Conservation (phyloP, 495 filamentous ascomycete genomes). For the Beverwykella pulmonaria region DNA sequence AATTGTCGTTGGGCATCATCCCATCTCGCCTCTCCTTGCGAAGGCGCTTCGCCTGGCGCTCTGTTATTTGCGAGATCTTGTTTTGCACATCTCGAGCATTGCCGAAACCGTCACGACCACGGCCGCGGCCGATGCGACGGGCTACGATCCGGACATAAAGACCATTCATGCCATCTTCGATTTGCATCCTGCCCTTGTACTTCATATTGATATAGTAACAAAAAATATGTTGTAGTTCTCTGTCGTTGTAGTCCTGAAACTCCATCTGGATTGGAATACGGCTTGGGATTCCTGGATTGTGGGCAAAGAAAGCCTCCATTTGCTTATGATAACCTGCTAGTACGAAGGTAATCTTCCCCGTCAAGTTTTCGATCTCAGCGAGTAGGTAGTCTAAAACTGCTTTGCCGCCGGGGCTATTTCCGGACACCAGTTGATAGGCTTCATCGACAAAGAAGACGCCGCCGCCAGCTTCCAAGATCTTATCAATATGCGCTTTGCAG, state of each 20-base stretch:
- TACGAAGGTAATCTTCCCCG: slow-evolving; percentile 75
- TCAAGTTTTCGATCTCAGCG: slow-evolving; percentile 72
- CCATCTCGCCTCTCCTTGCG: slow-evolving; percentile 45
- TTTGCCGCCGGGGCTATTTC: slow-evolving; percentile 52
- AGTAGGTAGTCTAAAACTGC: slow-evolving; percentile 75
- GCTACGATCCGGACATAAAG: slow-evolving; percentile 66
- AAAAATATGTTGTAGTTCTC: slow-evolving; percentile 63
- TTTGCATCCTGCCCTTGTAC: slow-evolving; percentile 57
- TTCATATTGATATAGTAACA: slow-evolving; percentile 51
- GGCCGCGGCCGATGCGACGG: slow-evolving; percentile 44
- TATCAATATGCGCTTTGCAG: slow-evolving; percentile 62
- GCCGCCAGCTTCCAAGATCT: slow-evolving; percentile 58
- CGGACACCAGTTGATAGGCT: slow-evolving; percentile 66
- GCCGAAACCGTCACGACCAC: slow-evolving; percentile 69
- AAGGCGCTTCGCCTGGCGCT: slow-evolving; percentile 63
- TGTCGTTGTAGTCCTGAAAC: slow-evolving; percentile 71
- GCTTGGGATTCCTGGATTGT: slow-evolving; percentile 75
- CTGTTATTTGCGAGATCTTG: slow-evolving; percentile 53
- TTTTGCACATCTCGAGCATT: slow-evolving; percentile 74
- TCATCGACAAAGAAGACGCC: slow-evolving; percentile 75
- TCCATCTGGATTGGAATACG: slow-evolving; percentile 67
- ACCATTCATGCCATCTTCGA: slow-evolving; percentile 62
- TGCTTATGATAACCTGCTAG: slow-evolving; percentile 75
- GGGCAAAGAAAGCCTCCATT: slow-evolving; percentile 80
- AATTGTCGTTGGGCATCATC: slow-evolving; percentile 40